Evolutionary conservation across 495 filamentous ascomycete genomes (phyloP), one percentile per base, ranked within the genome.

Genomic region (Penicillium chermesinum): DNA sequence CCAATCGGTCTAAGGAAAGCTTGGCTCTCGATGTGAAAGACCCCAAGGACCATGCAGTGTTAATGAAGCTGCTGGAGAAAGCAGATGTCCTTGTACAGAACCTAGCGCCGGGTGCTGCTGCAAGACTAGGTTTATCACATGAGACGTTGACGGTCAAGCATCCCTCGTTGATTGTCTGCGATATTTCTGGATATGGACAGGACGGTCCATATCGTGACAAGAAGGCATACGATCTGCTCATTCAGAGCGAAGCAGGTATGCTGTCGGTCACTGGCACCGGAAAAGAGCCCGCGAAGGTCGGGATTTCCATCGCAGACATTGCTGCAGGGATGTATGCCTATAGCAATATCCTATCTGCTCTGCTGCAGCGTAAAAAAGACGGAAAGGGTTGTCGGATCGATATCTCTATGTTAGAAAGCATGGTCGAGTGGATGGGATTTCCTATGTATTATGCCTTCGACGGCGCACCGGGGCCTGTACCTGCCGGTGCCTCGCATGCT

Each of bases 381-480:
- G 67, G 72, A 0, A 51, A 61, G 17, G 75, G 75, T 0, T 66
- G 64, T 30, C 63, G 66, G 2, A 66, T 78, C 17, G 75, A 78
- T 20, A 73, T 78, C 4, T 76, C 72, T 27, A 78, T 78, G 75
- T 49, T 78, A 14, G 75, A 78, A 53, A 68, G 70, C 39, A 74
- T 78, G 75, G 69, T 69, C 2, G 75, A 78, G 48, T 78, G 75
- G 75, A 78, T 77, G 75, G 59, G 65, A 1, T 79, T 77, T 38
- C 75, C 74, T 0, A 62, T 79, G 67, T 79, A 79, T 50, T 79
- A 79, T 43, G 59, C 71, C 14, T 74, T 63, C 43, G 53, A 73
- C 12, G 62, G 60, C 16, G 63, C 67, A 1, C 58, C 67, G 0
- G 62, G 62, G 0, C 75, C 74, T 0, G 53, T 56, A 2, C 64